Conservation (phyloP, 2,329 filamentous ascomycete genomes). For the Penicillium janthinellum region DNA sequence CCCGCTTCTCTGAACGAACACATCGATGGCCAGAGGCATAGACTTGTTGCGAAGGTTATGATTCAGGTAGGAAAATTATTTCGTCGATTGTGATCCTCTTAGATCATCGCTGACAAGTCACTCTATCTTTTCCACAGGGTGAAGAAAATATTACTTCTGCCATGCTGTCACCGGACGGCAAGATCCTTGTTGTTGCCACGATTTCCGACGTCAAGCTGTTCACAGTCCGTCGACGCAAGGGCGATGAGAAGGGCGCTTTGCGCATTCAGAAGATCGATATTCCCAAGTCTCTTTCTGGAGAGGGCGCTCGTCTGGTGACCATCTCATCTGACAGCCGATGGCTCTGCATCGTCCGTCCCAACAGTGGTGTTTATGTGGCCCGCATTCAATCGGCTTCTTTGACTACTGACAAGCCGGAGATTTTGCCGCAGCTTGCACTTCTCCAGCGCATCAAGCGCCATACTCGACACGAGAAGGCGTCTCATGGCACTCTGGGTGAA, state of each 20-base stretch:
- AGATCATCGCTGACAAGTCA: conserved; percentile 10
- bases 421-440: conserved; percentile 48
- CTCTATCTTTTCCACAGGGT: conserved; percentile 47
- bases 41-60: conserved; percentile 68
- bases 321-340: conserved; percentile 52
- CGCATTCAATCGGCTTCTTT: conserved; percentile 48
- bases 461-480: conserved; percentile 46
- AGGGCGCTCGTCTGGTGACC: conserved; percentile 68
- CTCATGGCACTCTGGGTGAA: conserved; percentile 68
- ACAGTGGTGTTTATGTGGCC: conserved; percentile 60
- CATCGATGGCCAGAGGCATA: conserved; percentile 40
- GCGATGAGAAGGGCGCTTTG: conserved; percentile 61
- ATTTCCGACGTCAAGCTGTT: conserved; percentile 76
- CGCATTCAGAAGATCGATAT: conserved; percentile 71
- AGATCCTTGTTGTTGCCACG: conserved; percentile 75
- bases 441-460: conserved; percentile 42
- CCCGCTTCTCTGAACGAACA: conserved; percentile 51
- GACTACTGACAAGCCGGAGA: conserved; percentile 45
- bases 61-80: conserved; percentile 42
- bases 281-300: conserved; percentile 56
- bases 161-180: conserved; percentile 70
- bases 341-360: conserved; percentile 58
- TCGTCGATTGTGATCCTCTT: not conserved
- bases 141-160: conserved; percentile 83
- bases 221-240: conserved; percentile 59